These are phyloP conservation scores for Spergularia azorica DNA, from an alignment of 179 eudicot genomes.

Conservation along the genomic window DNA sequence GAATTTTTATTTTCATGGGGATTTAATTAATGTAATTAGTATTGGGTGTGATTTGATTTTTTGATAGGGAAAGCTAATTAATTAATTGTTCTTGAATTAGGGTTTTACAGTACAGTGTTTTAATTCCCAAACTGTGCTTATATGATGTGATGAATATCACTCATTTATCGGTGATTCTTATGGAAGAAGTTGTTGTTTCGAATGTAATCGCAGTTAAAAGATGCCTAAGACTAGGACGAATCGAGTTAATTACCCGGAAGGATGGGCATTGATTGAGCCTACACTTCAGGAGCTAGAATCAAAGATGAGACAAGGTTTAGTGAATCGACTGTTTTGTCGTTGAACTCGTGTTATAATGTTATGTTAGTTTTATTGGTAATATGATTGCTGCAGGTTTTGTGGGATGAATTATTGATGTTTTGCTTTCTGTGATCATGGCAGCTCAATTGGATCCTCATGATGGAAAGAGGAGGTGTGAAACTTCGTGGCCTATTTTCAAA, in stretches of 20 bases:
- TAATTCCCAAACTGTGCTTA: no score
- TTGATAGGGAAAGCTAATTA: no score
- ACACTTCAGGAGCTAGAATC: conserved; percentile 71
- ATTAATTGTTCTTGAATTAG: no score
- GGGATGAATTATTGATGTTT: not conserved
- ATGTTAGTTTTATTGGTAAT: not conserved
- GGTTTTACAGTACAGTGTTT: no score
- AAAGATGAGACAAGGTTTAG: conserved; percentile 87
- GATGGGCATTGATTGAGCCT: conserved; percentile 86
- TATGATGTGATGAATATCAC: no score
- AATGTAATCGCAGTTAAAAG: conserved; percentile 14
- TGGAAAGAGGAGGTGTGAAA: conserved; percentile 43
- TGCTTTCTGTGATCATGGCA: conserved; percentile 9
- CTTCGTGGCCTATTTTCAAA: conserved; percentile 45
- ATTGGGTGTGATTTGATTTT: no score
- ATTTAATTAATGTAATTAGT: no score
- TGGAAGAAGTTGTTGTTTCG: no score
- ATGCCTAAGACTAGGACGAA: conserved; percentile 86
- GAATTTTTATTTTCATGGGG: no score
- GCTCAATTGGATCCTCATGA: conserved; percentile 44
- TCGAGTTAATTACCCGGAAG: conserved; percentile 73
- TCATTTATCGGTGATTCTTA: no score
- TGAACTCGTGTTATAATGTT: no score
- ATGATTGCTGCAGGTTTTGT: not conserved
- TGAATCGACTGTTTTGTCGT: no score